A percentile compares a stretch with the other conserved stretches of the same genome.
Evolutionary conservation across 176 grass and related monocot species (phyloP).

Genomic region (Oryza meyeriana): DNA sequence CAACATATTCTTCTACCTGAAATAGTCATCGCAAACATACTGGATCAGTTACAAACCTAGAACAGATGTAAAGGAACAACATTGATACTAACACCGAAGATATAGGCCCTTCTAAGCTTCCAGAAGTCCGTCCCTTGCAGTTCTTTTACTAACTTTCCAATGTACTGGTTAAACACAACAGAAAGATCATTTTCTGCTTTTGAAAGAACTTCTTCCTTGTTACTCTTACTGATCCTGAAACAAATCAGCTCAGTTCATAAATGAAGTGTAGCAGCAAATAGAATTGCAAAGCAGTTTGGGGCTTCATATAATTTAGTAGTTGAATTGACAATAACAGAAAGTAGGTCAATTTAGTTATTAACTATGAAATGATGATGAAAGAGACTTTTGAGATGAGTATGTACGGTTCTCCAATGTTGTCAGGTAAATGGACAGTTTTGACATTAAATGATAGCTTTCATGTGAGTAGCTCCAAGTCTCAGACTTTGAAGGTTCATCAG

Average conservation of each 20-base stretch:
- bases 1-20: conserved; percentile 92
- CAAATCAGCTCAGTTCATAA: conserved; percentile 21
- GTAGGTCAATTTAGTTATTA: background rate
- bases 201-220: conserved; percentile 80
- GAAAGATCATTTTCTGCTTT: conserved; percentile 94
- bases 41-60: conserved; percentile 1
- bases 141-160: conserved; percentile 89
- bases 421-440: background rate
- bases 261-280: conserved; percentile 34
- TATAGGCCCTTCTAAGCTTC: conserved; percentile 96
- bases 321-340: background rate
- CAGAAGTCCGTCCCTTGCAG: conserved; percentile 93
- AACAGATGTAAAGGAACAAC: conserved; percentile 18
- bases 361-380: background rate
- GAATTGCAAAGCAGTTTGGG: conserved; percentile 5
- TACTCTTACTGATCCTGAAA: conserved; percentile 83
- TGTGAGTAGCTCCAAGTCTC: background rate
- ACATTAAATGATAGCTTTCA: background rate
- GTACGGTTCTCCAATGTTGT: background rate
- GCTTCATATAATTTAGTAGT: background rate
- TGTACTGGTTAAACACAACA: conserved; percentile 67
- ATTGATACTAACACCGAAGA: conserved; percentile 65
- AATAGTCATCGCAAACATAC: conserved; percentile 33
- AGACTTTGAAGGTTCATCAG: conserved; percentile 8
- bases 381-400: background rate